Conservation (phyloP, 2,329 filamentous ascomycete species). For the Alternaria longipes region DNA sequence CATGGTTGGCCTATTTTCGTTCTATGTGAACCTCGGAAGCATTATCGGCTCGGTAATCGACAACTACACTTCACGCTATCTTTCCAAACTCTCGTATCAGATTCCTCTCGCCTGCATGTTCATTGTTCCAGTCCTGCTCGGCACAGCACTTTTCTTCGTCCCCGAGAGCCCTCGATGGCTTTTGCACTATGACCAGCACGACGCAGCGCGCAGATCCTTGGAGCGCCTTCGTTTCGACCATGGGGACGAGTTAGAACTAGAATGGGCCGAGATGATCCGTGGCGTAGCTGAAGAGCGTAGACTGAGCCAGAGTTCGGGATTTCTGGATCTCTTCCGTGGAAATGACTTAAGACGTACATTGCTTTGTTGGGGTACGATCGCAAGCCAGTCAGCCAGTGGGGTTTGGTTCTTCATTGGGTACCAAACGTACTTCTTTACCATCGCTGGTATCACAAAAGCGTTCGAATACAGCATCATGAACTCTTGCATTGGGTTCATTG, state of each 20-base stretch:
- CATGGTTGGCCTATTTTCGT: conserved; percentile 55
- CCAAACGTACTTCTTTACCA: conserved; percentile 56
- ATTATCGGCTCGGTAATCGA: conserved; percentile 55
- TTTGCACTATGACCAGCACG: conserved; percentile 25
- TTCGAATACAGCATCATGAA: conserved; percentile 63
- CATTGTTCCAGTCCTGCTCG: conserved; percentile 60
- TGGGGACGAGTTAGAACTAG: conserved; percentile 32
- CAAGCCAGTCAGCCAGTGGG: conserved; percentile 57
- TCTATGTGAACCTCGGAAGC: conserved; percentile 61
- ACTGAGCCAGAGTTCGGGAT: conserved; percentile 62
- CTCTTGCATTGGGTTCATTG: conserved; percentile 60
- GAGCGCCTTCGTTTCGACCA: conserved; percentile 30
- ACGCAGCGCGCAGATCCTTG: conserved; percentile 27
- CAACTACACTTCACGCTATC: conserved; percentile 38
- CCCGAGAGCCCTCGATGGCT: conserved; percentile 56
- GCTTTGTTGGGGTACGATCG: conserved; percentile 61
- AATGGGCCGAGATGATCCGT: conserved; percentile 40
- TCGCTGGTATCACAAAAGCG: conserved; percentile 40
- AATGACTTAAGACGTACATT: conserved; percentile 60
- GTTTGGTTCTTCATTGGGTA: conserved; percentile 63
- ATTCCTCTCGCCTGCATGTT: conserved; percentile 63
- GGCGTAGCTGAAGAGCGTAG: conserved; percentile 40
- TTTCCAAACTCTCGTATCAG: conserved; percentile 43
- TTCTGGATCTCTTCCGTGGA: conserved; percentile 61
- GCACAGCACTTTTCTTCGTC: conserved; percentile 45